These are phyloP conservation scores for Trichoderma lentiforme DNA, from an alignment of 2,329 filamentous ascomycete genomes.

Conservation along the genomic window DNA sequence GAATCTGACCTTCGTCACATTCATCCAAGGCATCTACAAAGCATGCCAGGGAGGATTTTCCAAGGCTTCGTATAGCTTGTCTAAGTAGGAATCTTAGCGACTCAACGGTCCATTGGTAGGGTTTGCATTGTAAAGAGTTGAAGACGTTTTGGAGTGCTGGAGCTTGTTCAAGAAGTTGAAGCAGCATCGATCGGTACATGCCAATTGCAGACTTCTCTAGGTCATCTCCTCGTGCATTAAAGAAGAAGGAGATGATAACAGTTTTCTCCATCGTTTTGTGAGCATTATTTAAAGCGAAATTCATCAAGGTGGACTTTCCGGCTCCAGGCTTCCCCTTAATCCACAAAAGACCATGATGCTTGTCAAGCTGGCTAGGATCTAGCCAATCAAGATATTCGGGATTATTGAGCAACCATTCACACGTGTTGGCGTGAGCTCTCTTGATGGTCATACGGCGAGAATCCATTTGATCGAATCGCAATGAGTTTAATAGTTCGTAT, in stretches of 20 bases:
- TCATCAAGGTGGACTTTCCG: constrained; percentile 19
- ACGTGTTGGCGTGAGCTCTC: constrained; percentile 21
- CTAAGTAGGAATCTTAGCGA: not conserved
- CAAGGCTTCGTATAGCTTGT: not conserved
- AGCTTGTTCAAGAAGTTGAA: constrained; percentile 36
- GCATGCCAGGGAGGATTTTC: constrained; percentile 14
- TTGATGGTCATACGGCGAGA: constrained; percentile 18
- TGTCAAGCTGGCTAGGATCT: not conserved
- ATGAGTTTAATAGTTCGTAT: not conserved
- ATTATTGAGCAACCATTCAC: constrained; percentile 20
- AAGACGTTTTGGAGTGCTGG: constrained; percentile 22
- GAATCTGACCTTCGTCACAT: constrained; percentile 39
- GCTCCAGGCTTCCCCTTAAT: constrained; percentile 19
- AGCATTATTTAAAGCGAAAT: not conserved
- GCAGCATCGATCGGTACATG: constrained; percentile 48
- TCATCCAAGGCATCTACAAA: constrained; percentile 46
- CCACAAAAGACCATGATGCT: constrained; percentile 20
- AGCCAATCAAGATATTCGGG: constrained; percentile 18
- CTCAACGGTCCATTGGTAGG: no score
- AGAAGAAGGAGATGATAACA: constrained; percentile 41
- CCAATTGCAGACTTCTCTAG: constrained; percentile 45
- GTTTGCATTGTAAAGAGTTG: not conserved
- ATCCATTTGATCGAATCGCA: constrained; percentile 20
- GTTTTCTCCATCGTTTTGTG: not conserved
- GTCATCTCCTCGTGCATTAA: constrained; percentile 44